These are phyloP conservation scores for Candida anutae DNA, from an alignment of 1,139 yeast species.

Conservation along the genomic window DNA sequence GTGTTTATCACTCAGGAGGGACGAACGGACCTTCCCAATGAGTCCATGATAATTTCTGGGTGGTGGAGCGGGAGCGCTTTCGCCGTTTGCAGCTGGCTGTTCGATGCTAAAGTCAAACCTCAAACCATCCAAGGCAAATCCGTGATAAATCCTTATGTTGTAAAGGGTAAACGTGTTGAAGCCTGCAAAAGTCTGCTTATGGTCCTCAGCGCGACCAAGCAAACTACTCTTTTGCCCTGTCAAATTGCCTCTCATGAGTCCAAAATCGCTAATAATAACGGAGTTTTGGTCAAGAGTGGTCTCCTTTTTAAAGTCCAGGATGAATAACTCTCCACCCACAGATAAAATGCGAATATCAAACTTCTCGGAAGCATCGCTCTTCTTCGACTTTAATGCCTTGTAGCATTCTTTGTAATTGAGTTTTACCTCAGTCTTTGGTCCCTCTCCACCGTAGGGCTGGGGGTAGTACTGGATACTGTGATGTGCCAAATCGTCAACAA, in stretches of 20 bases:
- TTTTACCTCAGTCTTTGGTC: conserved; percentile 46
- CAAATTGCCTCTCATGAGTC: conserved; percentile 25
- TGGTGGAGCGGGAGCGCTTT: conserved; percentile 35
- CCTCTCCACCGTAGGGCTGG: conserved; percentile 44
- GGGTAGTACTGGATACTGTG: conserved; percentile 58
- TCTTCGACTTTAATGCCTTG: conserved; percentile 21
- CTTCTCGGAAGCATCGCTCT: conserved; percentile 22
- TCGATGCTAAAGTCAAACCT: conserved; percentile 12
- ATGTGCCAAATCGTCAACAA: conserved; percentile 57
- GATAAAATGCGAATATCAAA: conserved; percentile 45
- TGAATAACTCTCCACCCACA: conserved; percentile 29
- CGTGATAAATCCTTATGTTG: conserved; percentile 57
- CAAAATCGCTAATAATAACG: conserved; percentile 34
- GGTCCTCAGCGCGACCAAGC: conserved; percentile 27
- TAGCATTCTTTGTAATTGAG: conserved; percentile 44
- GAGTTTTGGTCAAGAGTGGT: conserved; percentile 8
- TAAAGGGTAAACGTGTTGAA: conserved; percentile 26
- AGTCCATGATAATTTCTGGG: conserved; percentile 36
- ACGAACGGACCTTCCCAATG: conserved; percentile 9
- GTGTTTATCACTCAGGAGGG: conserved; percentile 4
- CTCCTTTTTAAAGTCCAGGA: conserved; percentile 22
- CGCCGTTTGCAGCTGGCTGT: conserved; percentile 2
- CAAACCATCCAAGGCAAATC: conserved; percentile 75
- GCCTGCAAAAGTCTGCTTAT: conserved; percentile 16
- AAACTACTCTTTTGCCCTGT: conserved; percentile 40